These are phyloP conservation scores for Vaccinium corymbosum DNA, from an alignment of 148 eudicot genomes.

Conservation along the genomic window DNA sequence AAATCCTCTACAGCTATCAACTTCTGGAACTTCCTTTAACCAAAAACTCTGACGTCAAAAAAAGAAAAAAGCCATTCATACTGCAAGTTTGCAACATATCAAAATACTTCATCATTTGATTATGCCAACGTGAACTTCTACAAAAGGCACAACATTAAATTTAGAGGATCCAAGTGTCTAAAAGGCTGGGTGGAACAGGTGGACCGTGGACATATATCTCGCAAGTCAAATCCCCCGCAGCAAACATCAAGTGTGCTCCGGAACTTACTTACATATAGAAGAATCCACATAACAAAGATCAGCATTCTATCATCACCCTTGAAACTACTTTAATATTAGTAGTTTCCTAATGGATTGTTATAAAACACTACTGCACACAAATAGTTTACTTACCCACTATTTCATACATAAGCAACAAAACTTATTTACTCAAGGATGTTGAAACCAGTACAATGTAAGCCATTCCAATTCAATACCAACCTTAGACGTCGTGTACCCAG, in stretches of 20 bases:
- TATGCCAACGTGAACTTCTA: not conserved
- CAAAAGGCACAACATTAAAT: not conserved
- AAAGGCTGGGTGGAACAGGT: not conserved
- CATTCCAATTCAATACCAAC: conserved; percentile 34
- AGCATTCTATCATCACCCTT: not conserved
- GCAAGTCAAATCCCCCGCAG: not conserved
- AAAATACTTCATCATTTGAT: not conserved
- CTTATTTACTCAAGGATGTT: not conserved
- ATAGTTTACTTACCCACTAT: not conserved
- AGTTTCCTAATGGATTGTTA: not conserved
- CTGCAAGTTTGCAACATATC: not conserved
- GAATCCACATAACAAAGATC: not conserved
- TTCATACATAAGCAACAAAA: not conserved
- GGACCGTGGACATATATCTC: not conserved
- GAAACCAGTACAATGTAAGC: not conserved
- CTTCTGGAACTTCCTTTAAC: not conserved
- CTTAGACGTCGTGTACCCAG: conserved; percentile 94
- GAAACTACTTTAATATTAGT: not conserved
- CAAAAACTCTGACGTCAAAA: not conserved
- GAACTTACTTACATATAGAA: not conserved
- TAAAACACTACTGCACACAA: not conserved
- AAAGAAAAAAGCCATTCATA: not conserved
- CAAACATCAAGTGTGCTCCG: not conserved
- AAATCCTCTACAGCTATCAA: not conserved
- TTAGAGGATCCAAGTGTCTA: too few relatives aligned